Evolutionary conservation across 2,329 filamentous ascomycete species (phyloP).

Genomic region (Zymoseptoria ardabiliae): DNA sequence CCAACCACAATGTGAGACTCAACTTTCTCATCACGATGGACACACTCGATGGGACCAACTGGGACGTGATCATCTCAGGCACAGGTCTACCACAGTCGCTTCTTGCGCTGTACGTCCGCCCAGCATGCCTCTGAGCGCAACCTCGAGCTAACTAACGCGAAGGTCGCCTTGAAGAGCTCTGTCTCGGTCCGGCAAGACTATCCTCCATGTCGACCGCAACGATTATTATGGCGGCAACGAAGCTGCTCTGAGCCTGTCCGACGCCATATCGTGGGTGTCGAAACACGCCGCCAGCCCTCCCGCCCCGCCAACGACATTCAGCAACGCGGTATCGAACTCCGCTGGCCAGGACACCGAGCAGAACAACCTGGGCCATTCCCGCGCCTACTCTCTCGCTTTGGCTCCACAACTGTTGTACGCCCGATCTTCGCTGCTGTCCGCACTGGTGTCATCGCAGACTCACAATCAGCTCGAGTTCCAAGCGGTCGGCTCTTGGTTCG

Average conservation of each 20-base stretch:
- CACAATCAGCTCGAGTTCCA: constrained; percentile 89
- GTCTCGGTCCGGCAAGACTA: constrained; percentile 83
- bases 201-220: constrained; percentile 83
- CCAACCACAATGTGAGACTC: constrained; percentile 5
- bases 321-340: constrained; percentile 30
- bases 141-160: constrained; percentile 60
- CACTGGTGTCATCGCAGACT: constrained; percentile 80
- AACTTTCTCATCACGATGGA: constrained; percentile 34
- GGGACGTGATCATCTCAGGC: constrained; percentile 48
- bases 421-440: constrained; percentile 66
- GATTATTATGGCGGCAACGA: constrained; percentile 81
- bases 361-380: constrained; percentile 49
- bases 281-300: constrained; percentile 20
- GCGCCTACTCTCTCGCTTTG: constrained; percentile 75
- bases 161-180: constrained; percentile 62
- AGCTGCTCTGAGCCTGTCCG: constrained; percentile 76
- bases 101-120: constrained; percentile 44
- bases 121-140: constrained; percentile 8
- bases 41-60: constrained; percentile 43
- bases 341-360: constrained; percentile 14
- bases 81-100: constrained; percentile 48
- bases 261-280: constrained; percentile 67
- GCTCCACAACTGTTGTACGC: constrained; percentile 83
- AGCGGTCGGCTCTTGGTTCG: constrained; percentile 87
- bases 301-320: constrained; percentile 15